Conservation (phyloP, 441 rosid species). For the Erysimum pusillum region DNA sequence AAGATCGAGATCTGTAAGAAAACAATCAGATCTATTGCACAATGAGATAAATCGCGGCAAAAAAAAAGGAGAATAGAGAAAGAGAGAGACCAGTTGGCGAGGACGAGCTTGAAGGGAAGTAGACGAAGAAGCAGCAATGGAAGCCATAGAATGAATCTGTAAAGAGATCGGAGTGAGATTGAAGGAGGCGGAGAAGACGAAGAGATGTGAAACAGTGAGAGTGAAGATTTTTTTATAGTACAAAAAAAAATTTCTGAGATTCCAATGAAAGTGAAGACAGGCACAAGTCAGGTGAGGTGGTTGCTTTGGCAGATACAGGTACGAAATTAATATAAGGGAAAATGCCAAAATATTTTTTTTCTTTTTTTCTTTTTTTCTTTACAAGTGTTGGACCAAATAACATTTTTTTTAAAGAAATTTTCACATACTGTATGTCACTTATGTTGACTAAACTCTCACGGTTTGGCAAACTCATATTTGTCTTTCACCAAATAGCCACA, state of each 20-base stretch:
- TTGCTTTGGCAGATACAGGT: background rate
- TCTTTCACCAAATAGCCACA: too few species aligned
- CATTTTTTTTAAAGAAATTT: too few species aligned
- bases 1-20: constrained; percentile 30
- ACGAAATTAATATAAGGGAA: too few species aligned
- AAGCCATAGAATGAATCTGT: constrained; percentile 22
- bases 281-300: background rate
- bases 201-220: background rate
- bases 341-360: too few species aligned
- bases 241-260: background rate
- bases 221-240: background rate
- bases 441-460: too few species aligned
- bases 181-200: constrained; percentile 19
- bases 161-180: background rate
- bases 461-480: too few species aligned
- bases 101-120: constrained; percentile 21
- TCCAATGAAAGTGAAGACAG: constrained; percentile 3
- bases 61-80: background rate
- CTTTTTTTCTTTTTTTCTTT: too few species aligned
- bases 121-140: constrained; percentile 15
- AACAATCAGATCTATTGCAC: constrained; percentile 24
- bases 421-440: too few species aligned
- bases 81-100: constrained; percentile 35
- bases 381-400: too few species aligned
- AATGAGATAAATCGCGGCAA: background rate